Conservation (phyloP, 2,329 filamentous ascomycete genomes). For the Nothophaeocryptopus gaeumannii region DNA sequence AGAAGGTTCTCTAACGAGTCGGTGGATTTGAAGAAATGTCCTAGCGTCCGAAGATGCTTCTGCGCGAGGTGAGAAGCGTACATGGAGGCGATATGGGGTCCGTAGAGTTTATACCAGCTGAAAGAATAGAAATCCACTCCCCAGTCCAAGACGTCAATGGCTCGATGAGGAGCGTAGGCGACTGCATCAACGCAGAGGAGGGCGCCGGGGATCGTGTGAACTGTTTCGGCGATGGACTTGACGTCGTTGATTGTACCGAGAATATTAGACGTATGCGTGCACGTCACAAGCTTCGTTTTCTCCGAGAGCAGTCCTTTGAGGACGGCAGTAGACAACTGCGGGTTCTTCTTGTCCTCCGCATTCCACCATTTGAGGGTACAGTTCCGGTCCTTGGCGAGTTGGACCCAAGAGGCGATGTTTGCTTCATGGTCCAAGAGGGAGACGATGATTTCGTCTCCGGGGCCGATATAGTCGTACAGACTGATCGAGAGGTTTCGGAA, state of each 20-base stretch:
- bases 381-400: constrained; percentile 60
- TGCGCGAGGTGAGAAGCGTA: constrained; percentile 62
- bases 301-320: constrained; percentile 59
- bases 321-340: constrained; percentile 57
- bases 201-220: constrained; percentile 54
- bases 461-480: constrained; percentile 56
- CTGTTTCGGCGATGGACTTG: constrained; percentile 52
- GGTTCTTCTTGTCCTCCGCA: constrained; percentile 46
- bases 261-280: constrained; percentile 72
- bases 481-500: constrained; percentile 65
- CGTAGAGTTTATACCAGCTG: constrained; percentile 80
- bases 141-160: constrained; percentile 64
- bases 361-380: constrained; percentile 69
- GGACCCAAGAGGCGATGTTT: constrained; percentile 71
- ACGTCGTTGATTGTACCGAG: constrained; percentile 69
- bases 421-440: constrained; percentile 75
- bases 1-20: constrained; percentile 64
- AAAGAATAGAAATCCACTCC: constrained; percentile 76
- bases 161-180: constrained; percentile 70
- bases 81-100: constrained; percentile 69
- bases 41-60: constrained; percentile 54
- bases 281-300: constrained; percentile 67
- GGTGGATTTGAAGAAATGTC: constrained; percentile 65
- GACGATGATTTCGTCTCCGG: constrained; percentile 59
- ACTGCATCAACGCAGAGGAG: constrained; percentile 73